Percentiles rank a stretch among this genome's conserved stretches.
Evolutionary conservation across 345 rosid genomes (phyloP).

Genomic region (Citrus hindsii): DNA sequence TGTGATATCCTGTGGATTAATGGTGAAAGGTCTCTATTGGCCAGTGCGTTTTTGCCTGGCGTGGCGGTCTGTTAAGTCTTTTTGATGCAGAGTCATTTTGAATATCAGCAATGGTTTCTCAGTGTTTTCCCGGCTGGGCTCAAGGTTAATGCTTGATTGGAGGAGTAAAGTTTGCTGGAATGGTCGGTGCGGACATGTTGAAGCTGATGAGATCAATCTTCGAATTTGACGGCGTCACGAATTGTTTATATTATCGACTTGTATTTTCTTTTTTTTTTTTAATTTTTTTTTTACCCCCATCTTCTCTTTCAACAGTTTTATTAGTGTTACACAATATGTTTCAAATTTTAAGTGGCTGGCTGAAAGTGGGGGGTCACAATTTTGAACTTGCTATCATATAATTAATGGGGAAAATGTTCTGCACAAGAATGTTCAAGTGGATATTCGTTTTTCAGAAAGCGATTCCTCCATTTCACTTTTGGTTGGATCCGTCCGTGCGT

Average conservation of each 20-base stretch:
- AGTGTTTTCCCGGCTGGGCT: neutral
- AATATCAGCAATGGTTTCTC: neutral
- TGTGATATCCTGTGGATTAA: neutral
- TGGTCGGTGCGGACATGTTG: neutral
- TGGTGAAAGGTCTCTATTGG: neutral
- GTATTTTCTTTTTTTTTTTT: too few relatives aligned
- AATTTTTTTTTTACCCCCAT: too few relatives aligned
- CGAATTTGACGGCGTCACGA: too few relatives aligned
- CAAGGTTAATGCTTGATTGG: neutral
- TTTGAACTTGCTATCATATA: too few relatives aligned
- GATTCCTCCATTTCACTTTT: neutral
- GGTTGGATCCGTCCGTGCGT: slow-evolving; percentile 22
- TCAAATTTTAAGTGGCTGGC: neutral
- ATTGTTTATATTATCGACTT: too few relatives aligned
- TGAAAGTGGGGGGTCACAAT: neutral
- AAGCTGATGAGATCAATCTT: neutral
- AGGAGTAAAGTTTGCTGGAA: neutral
- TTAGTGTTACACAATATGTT: too few relatives aligned
- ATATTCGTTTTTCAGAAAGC: neutral
- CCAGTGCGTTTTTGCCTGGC: neutral
- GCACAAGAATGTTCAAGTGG: too few relatives aligned
- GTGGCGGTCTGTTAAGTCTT: neutral
- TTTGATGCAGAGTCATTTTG: neutral
- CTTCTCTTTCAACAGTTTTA: too few relatives aligned
- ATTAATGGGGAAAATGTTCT: too few relatives aligned